Conservation (phyloP, 306 rosid genomes). For the Trichosanthes truncata region DNA sequence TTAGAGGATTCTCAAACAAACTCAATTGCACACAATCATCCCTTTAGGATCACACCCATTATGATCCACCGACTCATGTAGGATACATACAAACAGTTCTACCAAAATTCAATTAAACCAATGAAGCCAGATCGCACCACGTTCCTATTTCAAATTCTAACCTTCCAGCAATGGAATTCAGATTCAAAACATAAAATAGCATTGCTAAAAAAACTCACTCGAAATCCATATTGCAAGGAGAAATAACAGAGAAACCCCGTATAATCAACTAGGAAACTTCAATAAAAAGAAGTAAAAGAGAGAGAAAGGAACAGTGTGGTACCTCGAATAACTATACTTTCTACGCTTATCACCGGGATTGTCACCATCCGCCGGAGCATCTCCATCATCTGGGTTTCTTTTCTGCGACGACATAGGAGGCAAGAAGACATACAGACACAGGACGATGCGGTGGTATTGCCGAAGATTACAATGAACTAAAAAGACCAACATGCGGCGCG, state of each 20-base stretch:
- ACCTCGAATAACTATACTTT: conserved; percentile 40
- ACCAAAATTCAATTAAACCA: neutral
- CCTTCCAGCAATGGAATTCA: neutral
- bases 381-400: conserved; percentile 69
- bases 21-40: neutral
- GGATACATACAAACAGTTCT: neutral
- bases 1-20: neutral
- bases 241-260: neutral
- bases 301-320: neutral
- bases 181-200: neutral
- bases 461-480: conserved; percentile 10
- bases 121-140: neutral
- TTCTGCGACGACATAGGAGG: conserved; percentile 60
- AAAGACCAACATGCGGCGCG: conserved; percentile 37
- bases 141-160: neutral
- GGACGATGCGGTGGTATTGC: conserved; percentile 4
- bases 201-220: neutral
- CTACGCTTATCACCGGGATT: conserved; percentile 61
- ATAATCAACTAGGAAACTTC: neutral
- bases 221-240: neutral
- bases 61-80: neutral
- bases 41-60: neutral
- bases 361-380: conserved; percentile 30
- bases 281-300: neutral
- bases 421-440: neutral